Percentiles rank a stretch among this genome's conserved stretches.
phyloP scores from a whole-genome alignment of 352 stramenopile genomes.

The Sclerospora graminicola region DNA sequence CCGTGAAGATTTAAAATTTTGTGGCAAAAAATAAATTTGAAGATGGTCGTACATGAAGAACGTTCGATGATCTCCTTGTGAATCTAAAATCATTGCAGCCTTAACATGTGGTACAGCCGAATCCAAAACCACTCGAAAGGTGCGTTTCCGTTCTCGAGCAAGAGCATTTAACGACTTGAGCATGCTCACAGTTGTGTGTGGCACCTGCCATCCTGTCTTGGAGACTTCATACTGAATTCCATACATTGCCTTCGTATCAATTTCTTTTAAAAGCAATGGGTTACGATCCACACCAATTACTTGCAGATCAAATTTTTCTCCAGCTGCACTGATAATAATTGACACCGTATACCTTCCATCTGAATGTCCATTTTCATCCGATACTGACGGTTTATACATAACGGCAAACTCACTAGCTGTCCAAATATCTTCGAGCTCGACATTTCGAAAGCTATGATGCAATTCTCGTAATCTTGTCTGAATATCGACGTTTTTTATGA shows the following conservation, averaged over 20 bases:
- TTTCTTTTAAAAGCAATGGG: conserved; percentile 42
- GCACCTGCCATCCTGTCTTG: conserved; percentile 73
- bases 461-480: conserved; percentile 78
- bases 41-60: conserved; percentile 82
- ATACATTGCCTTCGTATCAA: conserved; percentile 51
- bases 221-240: conserved; percentile 73
- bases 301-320: conserved; percentile 76
- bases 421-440: conserved; percentile 74
- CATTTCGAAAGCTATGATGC: conserved; percentile 48
- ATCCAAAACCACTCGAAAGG: conserved; percentile 74
- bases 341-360: conserved; percentile 53
- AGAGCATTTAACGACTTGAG: conserved; percentile 72
- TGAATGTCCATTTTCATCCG: conserved; percentile 6
- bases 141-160: conserved; percentile 58
- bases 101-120: conserved; percentile 78
- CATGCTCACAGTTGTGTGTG: conserved; percentile 67
- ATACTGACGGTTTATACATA: conserved; percentile 31
- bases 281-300: conserved; percentile 63
- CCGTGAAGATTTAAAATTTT: conserved; percentile 60
- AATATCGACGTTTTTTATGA: conserved; percentile 80
- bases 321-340: conserved; percentile 66
- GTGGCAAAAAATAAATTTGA: conserved; percentile 72
- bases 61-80: conserved; percentile 75
- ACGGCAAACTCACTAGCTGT: conserved; percentile 68
- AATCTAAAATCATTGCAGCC: conserved; percentile 78